A percentile compares a stretch with the other conserved stretches of the same genome.
Evolutionary conservation across 1,284 basidiomycete genomes (phyloP).

Genomic region (Pisolithus thermaeus): DNA sequence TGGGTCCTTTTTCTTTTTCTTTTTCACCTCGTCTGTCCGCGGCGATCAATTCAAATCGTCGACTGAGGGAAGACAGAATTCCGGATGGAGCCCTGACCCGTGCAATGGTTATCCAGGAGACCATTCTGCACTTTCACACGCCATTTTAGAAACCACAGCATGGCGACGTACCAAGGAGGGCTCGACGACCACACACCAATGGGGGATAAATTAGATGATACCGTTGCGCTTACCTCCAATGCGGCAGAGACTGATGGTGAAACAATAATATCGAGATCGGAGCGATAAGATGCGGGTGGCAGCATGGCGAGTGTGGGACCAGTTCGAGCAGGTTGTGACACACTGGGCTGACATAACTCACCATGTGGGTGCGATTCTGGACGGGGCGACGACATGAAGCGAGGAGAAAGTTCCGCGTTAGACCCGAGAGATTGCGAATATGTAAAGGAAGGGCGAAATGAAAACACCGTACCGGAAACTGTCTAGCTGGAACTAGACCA

Average conservation of each 20-base stretch:
- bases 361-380: slow-evolving; percentile 11
- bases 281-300: slow-evolving; percentile 12
- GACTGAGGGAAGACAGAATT: slow-evolving; percentile 14
- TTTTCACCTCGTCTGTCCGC: slow-evolving; percentile 22
- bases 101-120: neutral
- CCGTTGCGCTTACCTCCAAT: neutral
- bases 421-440: slow-evolving; percentile 23
- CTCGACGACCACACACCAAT: neutral
- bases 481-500: slow-evolving; percentile 15
- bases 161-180: neutral
- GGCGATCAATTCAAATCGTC: slow-evolving; percentile 33
- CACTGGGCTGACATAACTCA: slow-evolving; percentile 7
- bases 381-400: slow-evolving; percentile 19
- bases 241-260: neutral
- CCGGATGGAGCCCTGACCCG: slow-evolving; percentile 18
- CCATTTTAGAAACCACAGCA: neutral
- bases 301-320: slow-evolving; percentile 16
- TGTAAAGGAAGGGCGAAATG: slow-evolving; percentile 27
- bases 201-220: neutral
- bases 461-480: slow-evolving; percentile 17
- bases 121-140: neutral
- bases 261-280: slow-evolving; percentile 3
- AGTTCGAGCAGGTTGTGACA: slow-evolving; percentile 6
- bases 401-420: slow-evolving; percentile 27
- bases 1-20: slow-evolving; percentile 28